Percentiles rank a stretch among this genome's conserved stretches.
Conservation (phyloP, 1,284 basidiomycete species). For the Cryptococcus sp. region DNA sequence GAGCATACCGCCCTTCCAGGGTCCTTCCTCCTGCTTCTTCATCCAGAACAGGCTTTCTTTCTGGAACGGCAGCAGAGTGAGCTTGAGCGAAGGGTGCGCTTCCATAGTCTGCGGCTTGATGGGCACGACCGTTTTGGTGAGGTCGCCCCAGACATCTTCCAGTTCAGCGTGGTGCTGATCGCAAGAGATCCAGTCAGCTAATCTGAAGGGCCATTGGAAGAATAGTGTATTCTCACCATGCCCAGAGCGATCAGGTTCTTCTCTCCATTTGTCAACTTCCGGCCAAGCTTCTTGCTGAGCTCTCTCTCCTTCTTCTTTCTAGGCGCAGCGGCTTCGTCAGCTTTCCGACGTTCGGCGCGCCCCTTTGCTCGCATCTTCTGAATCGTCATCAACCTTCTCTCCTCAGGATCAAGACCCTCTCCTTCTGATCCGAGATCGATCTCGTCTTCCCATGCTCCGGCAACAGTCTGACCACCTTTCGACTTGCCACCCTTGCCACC, state of each 20-base stretch:
- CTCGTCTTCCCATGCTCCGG: conserved; percentile 14
- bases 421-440: conserved; percentile 14
- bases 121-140: conserved; percentile 67
- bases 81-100: conserved; percentile 79
- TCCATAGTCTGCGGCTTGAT: conserved; percentile 69
- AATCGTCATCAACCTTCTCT: conserved; percentile 20
- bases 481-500: conserved; percentile 6
- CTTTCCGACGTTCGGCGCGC: conserved; percentile 51
- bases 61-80: conserved; percentile 68
- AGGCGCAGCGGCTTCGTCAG: conserved; percentile 46
- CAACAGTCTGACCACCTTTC: conserved; percentile 8
- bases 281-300: conserved; percentile 62
- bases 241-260: conserved; percentile 68
- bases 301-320: conserved; percentile 58
- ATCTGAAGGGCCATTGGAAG: background rate
- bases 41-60: conserved; percentile 95
- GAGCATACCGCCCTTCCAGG: conserved; percentile 90
- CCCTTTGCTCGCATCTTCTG: conserved; percentile 17
- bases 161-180: conserved; percentile 66
- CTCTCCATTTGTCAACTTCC: conserved; percentile 78
- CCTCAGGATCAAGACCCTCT: conserved; percentile 19
- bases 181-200: conserved; percentile 1
- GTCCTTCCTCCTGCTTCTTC: conserved; percentile 84
- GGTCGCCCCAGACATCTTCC: conserved; percentile 80
- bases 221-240: conserved; percentile 44